A percentile compares a stretch with the other conserved stretches of the same genome.
phyloP scores from a whole-genome alignment of 2,329 filamentous ascomycete species.

The Phaeoacremonium minimum region DNA sequence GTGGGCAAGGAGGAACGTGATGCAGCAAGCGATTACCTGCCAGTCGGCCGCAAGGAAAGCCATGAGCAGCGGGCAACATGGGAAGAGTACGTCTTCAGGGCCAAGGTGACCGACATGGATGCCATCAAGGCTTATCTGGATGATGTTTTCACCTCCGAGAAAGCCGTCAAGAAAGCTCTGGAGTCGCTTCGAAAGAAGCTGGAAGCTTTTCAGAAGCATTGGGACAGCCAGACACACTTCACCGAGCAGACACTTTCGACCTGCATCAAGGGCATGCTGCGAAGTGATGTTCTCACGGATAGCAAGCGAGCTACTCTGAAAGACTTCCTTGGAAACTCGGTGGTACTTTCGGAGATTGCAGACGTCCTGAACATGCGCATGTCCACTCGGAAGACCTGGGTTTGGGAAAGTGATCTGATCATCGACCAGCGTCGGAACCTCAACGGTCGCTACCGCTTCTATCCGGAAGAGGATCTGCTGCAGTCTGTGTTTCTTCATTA shows the following conservation, averaged over 20 bases:
- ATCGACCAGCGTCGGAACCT: conserved; percentile 33
- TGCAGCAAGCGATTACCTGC: conserved; percentile 33
- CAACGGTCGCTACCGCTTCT: conserved; percentile 49
- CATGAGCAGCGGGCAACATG: conserved; percentile 47
- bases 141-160: conserved; percentile 36
- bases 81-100: conserved; percentile 52
- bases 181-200: conserved; percentile 32
- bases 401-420: conserved; percentile 28
- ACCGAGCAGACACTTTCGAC: conserved; percentile 31
- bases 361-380: conserved; percentile 41
- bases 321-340: conserved; percentile 23
- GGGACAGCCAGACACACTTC: conserved; percentile 27
- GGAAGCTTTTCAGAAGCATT: conserved; percentile 24
- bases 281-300: conserved; percentile 44
- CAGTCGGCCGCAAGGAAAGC: conserved; percentile 47
- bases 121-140: conserved; percentile 46
- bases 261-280: conserved; percentile 43
- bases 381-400: conserved; percentile 28
- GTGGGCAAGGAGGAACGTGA: conserved; percentile 22
- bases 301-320: conserved; percentile 16
- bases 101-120: conserved; percentile 35
- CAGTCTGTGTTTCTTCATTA: conserved; percentile 36
- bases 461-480: conserved; percentile 46
- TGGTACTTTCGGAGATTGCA: conserved; percentile 33
- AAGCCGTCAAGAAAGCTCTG: conserved; percentile 35